Percentiles rank a stretch among this genome's conserved stretches.
Evolutionary conservation across 768 basidiomycete genomes (phyloP).

Genomic region (Kwoniella pini): DNA sequence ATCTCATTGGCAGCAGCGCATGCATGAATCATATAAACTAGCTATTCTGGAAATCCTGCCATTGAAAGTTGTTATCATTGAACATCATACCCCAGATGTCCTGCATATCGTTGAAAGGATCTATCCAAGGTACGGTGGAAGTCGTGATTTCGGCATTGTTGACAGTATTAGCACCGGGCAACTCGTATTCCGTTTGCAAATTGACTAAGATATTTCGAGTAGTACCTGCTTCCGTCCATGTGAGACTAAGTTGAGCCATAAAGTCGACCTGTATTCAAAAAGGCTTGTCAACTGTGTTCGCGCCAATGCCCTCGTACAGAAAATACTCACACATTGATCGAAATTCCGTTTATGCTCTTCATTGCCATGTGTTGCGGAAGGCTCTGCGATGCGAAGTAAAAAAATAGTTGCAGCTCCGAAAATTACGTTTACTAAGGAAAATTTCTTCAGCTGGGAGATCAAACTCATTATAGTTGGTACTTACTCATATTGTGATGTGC

Average conservation of each 20-base stretch:
- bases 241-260: conserved; percentile 10
- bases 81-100: conserved; percentile 19
- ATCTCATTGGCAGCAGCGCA: no score
- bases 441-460: no score
- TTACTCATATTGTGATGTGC: conserved; percentile 28
- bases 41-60: conserved; percentile 10
- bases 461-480: no score
- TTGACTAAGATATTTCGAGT: conserved; percentile 17
- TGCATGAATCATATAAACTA: conserved; percentile 1
- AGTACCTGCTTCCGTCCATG: conserved; percentile 25
- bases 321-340: conserved; percentile 23
- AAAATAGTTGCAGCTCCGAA: conserved; percentile 31
- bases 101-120: conserved; percentile 6
- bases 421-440: conserved; percentile 20
- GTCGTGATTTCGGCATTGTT: not conserved
- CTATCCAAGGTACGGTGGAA: conserved; percentile 3
- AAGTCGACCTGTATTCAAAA: conserved; percentile 26
- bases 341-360: conserved; percentile 13
- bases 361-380: not conserved
- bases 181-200: conserved; percentile 23
- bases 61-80: conserved; percentile 8
- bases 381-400: conserved; percentile 15
- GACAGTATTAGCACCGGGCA: not conserved
- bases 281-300: not conserved
- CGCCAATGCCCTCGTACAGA: not conserved